These are phyloP conservation scores for Mallotus repandus DNA, from an alignment of 441 rosid species.

Conservation along the genomic window DNA sequence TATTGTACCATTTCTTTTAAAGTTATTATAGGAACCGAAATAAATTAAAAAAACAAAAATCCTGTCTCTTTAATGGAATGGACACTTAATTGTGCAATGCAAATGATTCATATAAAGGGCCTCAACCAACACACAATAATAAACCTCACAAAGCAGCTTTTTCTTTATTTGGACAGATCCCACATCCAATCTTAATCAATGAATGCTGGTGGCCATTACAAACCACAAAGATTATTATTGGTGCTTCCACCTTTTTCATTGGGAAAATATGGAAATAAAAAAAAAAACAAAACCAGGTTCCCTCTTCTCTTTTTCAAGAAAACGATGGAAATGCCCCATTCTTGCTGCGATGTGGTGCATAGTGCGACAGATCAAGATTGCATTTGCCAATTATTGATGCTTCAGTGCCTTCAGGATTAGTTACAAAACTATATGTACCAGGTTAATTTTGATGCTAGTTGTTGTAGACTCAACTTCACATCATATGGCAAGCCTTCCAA, in stretches of 20 bases:
- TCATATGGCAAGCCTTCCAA: no score
- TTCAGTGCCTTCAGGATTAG: background rate
- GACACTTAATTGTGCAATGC: background rate
- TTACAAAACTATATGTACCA: background rate
- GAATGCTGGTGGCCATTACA: conserved; percentile 4
- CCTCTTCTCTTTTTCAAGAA: background rate
- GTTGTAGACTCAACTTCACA: no score
- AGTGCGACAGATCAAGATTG: conserved; percentile 6
- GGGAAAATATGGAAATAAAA: background rate
- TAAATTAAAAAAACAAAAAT: no score
- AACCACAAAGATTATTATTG: background rate
- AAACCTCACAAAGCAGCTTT: background rate
- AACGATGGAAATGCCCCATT: conserved; percentile 4
- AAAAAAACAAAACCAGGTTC: background rate
- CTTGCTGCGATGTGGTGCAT: background rate
- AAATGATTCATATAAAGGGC: no score
- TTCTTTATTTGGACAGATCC: background rate
- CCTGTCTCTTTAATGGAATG: background rate
- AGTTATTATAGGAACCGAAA: background rate
- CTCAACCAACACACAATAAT: background rate
- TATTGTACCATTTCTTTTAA: no score
- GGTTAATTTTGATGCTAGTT: background rate
- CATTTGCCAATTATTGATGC: background rate
- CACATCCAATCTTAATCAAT: conserved; percentile 1
- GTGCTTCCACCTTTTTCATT: background rate